Base-by-base conservation (phyloP, 208 protist genomes). In the Trypanosomatidae sp. region DNA sequence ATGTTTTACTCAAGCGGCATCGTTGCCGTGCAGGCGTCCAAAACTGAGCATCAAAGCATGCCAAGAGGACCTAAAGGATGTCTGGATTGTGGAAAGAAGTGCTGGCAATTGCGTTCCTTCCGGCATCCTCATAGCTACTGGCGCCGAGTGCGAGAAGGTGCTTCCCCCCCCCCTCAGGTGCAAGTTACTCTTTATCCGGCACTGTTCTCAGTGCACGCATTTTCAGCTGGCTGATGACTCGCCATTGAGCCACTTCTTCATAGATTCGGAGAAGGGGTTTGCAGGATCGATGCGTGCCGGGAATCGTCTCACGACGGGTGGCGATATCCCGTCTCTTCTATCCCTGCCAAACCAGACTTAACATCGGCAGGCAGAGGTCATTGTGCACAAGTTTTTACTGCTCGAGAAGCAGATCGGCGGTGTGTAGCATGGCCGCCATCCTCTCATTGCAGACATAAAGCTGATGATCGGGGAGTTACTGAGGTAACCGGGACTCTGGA, bases 391-490 rank as follows among this genome's bases (percentile, higher is more conserved):
- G 39, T 52, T 85, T 30, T 68, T 79, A 22, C 73, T 71, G 13
- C 30, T 79, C 8, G 70, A 73, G 33, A 73, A 80, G 33, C 73
- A 74, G 28, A 52, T 77, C 9, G 60, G 77, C 9, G 62, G 43
- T 28, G 68, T 77, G 10, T 81, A 69, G 76, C 71, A 76, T 33
- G 72, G 75, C 15, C 73, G 79, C 58, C 76, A 73, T n/a, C 73
- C 76, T 4, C 72, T 69, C 22, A 49, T 73, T n/a, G 43, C 72
- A 36, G 75, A 84, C 49, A 84, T 78, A 76, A 84, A 80, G 44
- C 80, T 72, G 15, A 62, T 84, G 36, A 84, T 84, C 6, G 75
- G 80, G 13, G 67, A 79, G 25, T 73, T 72, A 25, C 74, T 64
- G 15, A 62, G 71, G 8, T 70, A 76, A 2, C 50, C 46, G 3